Evolutionary conservation across 2,329 filamentous ascomycete genomes (phyloP).

Genomic region (Phialemonium atrogriseum): DNA sequence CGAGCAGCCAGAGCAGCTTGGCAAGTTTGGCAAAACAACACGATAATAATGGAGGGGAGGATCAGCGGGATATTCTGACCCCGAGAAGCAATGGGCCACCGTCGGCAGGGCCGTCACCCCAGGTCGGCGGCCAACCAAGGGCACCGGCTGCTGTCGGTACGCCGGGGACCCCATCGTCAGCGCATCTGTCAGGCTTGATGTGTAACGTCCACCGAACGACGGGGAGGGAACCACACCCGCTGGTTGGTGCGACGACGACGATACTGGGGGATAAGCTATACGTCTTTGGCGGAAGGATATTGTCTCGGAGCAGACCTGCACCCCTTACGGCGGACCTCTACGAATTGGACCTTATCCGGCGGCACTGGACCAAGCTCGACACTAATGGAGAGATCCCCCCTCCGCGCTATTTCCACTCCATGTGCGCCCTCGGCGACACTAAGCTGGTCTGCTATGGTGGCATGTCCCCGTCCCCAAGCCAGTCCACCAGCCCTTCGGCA

Average conservation of each 20-base stretch:
- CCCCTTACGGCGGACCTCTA: constrained; percentile 86
- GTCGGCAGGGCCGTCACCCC: constrained; percentile 50
- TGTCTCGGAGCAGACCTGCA: constrained; percentile 72
- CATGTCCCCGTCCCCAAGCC: constrained; percentile 73
- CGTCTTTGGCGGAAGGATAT: constrained; percentile 84
- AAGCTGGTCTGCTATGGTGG: constrained; percentile 97
- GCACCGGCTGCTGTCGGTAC: constrained; percentile 31
- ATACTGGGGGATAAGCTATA: constrained; percentile 93
- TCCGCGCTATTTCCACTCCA: constrained; percentile 93
- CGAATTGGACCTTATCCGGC: constrained; percentile 80
- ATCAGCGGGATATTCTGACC: constrained; percentile 37
- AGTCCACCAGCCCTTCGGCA: constrained; percentile 33
- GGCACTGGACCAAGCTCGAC: constrained; percentile 90
- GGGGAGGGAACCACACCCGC: constrained; percentile 78
- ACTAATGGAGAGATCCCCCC: constrained; percentile 78
- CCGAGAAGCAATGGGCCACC: constrained; percentile 44
- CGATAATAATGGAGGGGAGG: constrained; percentile 33
- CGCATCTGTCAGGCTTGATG: constrained; percentile 58
- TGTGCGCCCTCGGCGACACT: constrained; percentile 86
- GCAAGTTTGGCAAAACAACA: constrained; percentile 34
- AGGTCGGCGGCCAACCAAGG: constrained; percentile 31
- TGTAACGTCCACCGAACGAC: constrained; percentile 77
- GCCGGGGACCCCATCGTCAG: constrained; percentile 38
- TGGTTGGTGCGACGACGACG: constrained; percentile 92
- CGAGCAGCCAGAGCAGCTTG: constrained; percentile 38